Evolutionary conservation across 371 early-diverging fungal genomes (phyloP), one percentile per base, ranked within the genome.

Genomic region (Umbelopsis sp.): DNA sequence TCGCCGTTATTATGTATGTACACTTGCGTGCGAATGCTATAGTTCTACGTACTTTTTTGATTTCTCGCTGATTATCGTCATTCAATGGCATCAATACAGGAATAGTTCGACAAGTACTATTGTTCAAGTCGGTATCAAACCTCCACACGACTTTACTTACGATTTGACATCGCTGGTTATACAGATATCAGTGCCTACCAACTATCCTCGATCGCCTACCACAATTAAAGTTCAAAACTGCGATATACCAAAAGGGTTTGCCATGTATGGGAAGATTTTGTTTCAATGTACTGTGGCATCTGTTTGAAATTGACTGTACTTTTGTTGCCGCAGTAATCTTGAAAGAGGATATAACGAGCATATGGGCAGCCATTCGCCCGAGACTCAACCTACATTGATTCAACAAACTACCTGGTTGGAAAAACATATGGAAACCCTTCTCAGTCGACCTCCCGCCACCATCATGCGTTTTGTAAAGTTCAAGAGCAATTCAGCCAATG

Each of bases 171-270:
- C 35, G 18, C 57, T 57, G 1, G 35, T 57, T n/a, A 35, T 57
- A 5, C 57, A 57, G 18, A 16, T 57, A 35, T 16, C 35, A 11
- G 35, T 57, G 11, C 37, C 57, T 25, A 57, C 22, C 32, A 57
- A 57, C 35, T 57, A 57, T 57, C 57, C 57, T 35, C 37, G 35
- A 35, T 57, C 37, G 18, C 12, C 57, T 11, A 29, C 57, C 0
- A 35, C 57, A 8, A 35, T 57, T 16, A 57, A 57, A 37, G 35
- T 57, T 12, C 57, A 57, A 14, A 57, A 57, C 35, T 29, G 35
- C 7, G 35, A 57, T 35, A 57, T 57, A 57, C 57, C 57, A 10
- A 57, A 57, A 57, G 57, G 57, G 16, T 57, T 57, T n/a, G 57
- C 57, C 5, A 57, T 57, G 57, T 57, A 57, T 25, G 57, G 41